phyloP scores from a whole-genome alignment of 2,329 filamentous ascomycete genomes.

The Dothidotthia symphoricarpi region DNA sequence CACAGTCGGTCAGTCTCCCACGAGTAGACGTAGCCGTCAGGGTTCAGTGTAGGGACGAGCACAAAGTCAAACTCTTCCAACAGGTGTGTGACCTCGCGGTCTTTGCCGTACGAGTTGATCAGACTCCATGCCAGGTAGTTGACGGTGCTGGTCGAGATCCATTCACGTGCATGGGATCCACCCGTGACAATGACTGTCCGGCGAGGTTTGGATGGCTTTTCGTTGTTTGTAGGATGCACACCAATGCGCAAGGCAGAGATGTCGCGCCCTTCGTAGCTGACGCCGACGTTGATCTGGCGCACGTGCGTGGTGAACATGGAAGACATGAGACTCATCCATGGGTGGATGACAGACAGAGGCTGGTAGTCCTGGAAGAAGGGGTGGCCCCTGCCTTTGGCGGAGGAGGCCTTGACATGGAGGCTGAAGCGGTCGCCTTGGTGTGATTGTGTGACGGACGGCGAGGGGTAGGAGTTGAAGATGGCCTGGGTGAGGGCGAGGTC shows the following conservation, averaged over 20 bases:
- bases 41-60: conserved; percentile 85
- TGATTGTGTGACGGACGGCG: conserved; percentile 35
- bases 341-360: conserved; percentile 76
- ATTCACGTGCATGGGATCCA: conserved; percentile 90
- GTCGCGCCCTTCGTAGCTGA: conserved; percentile 81
- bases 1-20: conserved; percentile 91
- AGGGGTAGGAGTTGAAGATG: conserved; percentile 73
- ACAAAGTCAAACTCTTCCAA: conserved; percentile 84
- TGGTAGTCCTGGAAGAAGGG: conserved; percentile 94
- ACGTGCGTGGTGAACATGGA: conserved; percentile 87
- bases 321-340: conserved; percentile 86
- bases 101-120: conserved; percentile 78
- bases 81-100: conserved; percentile 67
- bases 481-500: conserved; percentile 68
- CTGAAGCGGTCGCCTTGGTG: conserved; percentile 30
- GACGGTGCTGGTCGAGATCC: conserved; percentile 90
- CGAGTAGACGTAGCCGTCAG: conserved; percentile 90
- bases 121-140: conserved; percentile 88
- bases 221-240: conserved; percentile 52
- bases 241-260: conserved; percentile 81
- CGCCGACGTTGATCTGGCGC: conserved; percentile 71
- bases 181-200: conserved; percentile 81
- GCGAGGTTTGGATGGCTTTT: conserved; percentile 51
- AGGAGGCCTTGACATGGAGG: conserved; percentile 26
- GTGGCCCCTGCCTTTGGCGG: conserved; percentile 49